Conservation (phyloP, 2,329 filamentous ascomycete genomes). For the Pseudocercospora pini-densiflorae region DNA sequence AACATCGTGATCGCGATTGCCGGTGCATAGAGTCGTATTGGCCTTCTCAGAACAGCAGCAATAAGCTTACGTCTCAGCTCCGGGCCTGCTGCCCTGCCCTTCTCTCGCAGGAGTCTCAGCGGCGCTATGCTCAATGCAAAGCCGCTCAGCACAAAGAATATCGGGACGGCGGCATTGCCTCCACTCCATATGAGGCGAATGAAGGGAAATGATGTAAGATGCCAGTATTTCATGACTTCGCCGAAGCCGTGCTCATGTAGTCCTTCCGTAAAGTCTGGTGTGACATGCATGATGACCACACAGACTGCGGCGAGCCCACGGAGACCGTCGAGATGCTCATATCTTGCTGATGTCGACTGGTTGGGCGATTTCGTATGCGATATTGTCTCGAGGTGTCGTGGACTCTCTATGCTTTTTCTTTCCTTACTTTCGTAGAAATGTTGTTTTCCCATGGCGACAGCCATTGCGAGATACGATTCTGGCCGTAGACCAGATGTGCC, state of each 20-base stretch:
- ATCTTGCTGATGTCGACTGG: neutral
- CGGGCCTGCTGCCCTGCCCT: neutral
- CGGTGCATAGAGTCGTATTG: conserved; percentile 10
- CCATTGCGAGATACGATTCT: neutral
- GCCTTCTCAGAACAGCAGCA: conserved; percentile 12
- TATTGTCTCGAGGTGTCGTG: neutral
- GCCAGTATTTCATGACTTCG: conserved; percentile 46
- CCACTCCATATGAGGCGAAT: conserved; percentile 64
- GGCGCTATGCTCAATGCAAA: conserved; percentile 46
- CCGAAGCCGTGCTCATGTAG: conserved; percentile 50
- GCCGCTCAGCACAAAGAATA: conserved; percentile 56
- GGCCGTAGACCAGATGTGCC: neutral
- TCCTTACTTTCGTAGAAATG: neutral
- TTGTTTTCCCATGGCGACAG: conserved; percentile 39
- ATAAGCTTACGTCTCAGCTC: conserved; percentile 8
- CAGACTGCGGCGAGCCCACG: conserved; percentile 67
- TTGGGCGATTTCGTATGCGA: neutral
- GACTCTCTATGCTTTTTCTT: neutral
- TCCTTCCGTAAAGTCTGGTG: conserved; percentile 31
- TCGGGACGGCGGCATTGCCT: conserved; percentile 60
- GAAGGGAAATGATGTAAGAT: conserved; percentile 59
- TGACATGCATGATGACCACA: conserved; percentile 66
- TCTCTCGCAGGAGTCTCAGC: conserved; percentile 4
- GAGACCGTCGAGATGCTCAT: conserved; percentile 65
- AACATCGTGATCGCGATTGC: conserved; percentile 14